Conservation (phyloP, 139 green algal genomes). For the Picochlorum sp. region DNA sequence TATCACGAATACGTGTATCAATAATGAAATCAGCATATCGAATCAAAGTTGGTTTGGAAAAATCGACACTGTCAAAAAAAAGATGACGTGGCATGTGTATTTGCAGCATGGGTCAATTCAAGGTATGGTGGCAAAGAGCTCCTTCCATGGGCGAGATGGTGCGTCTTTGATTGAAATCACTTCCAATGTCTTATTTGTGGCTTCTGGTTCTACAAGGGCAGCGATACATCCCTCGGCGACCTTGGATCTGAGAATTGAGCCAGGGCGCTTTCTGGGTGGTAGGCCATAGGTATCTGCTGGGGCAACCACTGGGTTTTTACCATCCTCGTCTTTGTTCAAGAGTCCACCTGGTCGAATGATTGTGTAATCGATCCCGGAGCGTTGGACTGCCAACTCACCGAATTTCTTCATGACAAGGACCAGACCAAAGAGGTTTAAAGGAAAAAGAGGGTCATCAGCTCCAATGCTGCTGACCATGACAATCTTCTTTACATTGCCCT, state of each 20-base stretch:
- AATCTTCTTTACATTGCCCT: constrained; percentile 43
- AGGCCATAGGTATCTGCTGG: constrained; percentile 36
- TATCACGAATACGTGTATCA: no score
- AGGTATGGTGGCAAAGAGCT: not conserved
- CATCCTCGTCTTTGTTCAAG: constrained; percentile 10
- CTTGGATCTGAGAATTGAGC: constrained; percentile 39
- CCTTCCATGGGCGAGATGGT: not conserved
- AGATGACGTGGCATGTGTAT: no score
- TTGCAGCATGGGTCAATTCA: no score
- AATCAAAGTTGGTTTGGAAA: no score
- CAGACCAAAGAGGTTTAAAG: constrained; percentile 72
- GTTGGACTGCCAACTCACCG: constrained; percentile 68
- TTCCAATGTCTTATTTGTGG: constrained; percentile 53
- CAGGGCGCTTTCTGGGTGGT: constrained; percentile 25
- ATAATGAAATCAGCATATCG: no score
- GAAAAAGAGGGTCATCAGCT: constrained; percentile 58
- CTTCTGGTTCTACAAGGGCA: constrained; percentile 46
- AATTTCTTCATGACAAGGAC: constrained; percentile 73
- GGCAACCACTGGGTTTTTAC: constrained; percentile 41
- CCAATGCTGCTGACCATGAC: constrained; percentile 57
- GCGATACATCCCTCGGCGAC: constrained; percentile 67
- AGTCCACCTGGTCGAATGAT: constrained; percentile 67
- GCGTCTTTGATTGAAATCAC: constrained; percentile 16
- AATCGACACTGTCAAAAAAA: no score
- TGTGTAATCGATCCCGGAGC: constrained; percentile 67